These are phyloP conservation scores for Physcomitrellopsis africana DNA, from an alignment of 225 moss, liverwort and hornwort species.

Conservation along the genomic window DNA sequence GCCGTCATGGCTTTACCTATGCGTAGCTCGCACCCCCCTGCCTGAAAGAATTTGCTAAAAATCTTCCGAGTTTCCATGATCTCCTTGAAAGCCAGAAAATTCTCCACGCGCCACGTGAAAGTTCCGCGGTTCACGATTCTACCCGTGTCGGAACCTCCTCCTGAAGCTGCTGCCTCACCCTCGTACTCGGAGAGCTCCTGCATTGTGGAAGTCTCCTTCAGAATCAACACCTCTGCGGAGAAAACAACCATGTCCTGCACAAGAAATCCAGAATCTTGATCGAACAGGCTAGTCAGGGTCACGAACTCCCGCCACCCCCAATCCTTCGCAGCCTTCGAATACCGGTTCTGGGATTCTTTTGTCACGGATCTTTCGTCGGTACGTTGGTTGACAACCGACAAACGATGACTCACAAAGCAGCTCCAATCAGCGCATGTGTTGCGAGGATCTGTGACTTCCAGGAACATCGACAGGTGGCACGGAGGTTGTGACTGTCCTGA, in stretches of 20 bases:
- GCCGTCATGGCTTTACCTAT: slow-evolving; percentile 76
- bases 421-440: slow-evolving; percentile 98
- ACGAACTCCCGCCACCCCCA: slow-evolving; percentile 99
- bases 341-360: slow-evolving; percentile 98
- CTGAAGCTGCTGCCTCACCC: slow-evolving; percentile 69
- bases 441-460: slow-evolving; percentile 99
- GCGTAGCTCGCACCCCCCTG: slow-evolving; percentile 99
- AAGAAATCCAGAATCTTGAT: slow-evolving; percentile 98
- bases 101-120: slow-evolving; percentile 99
- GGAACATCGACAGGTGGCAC: slow-evolving; percentile 98
- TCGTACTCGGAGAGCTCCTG: slow-evolving; percentile 93
- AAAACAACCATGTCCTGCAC: slow-evolving; percentile 98
- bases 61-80: slow-evolving; percentile 99
- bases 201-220: slow-evolving; percentile 98
- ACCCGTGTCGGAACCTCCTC: slow-evolving; percentile 89
- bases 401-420: slow-evolving; percentile 99
- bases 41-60: slow-evolving; percentile 99
- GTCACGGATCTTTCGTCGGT: slow-evolving; percentile 97
- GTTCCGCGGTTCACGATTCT: slow-evolving; percentile 95
- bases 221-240: slow-evolving; percentile 97
- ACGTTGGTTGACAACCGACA: slow-evolving; percentile 98
- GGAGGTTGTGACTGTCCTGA: slow-evolving; percentile 99
- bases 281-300: slow-evolving; percentile 95
- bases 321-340: slow-evolving; percentile 99
- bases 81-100: slow-evolving; percentile 98